Evolutionary conservation across 2,329 filamentous ascomycete genomes (phyloP), one percentile per base, ranked within the genome.

Genomic region (Venturia effusa): DNA sequence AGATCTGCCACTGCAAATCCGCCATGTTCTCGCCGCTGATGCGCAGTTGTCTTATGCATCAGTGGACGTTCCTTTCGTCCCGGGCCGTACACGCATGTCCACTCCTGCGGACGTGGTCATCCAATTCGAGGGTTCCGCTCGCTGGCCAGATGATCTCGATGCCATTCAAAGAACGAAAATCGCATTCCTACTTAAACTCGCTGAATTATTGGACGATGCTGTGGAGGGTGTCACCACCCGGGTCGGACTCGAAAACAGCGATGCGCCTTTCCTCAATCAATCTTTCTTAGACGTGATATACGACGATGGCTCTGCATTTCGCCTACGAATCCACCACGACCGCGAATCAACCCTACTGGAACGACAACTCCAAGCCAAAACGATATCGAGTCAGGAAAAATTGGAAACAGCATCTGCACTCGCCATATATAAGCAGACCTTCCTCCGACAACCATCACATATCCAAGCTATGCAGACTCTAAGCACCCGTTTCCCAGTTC

Each of bases 121-220:
- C 59, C 92, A 93, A 71, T 97, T 99, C 69, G 94, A 99, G 76
- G 90, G 89, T 4, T 97, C 94, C 7, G 88, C 86, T 57, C 88
- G 90, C 68, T 99, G 94, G 94, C 94, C 94, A 0, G 92, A 97
- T 71, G 91, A 95, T 71, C 77, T 97, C 10, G 84, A 84, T 3
- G 92, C 93, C 5, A 96, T 97, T 64, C 94, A 99, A 74, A 86
- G 92, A 71, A 92, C 92, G 15, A 99, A 99, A 75, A 84, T 95
- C 45, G 94, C 95, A 3, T 96, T 99, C 72, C 80, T 90, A 11
- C 74, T 88, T 10, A 87, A 85, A 69, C 86, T 96, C 64, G 85
- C 87, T 61, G 85, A 87, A 61, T 81, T 94, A 4, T 77, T 97
- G 3, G 84, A 87, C 69, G 81, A 84, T 22, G 76, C 80, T 2